Evolutionary conservation across 441 rosid genomes (phyloP).

Genomic region (Brassica balearica): DNA sequence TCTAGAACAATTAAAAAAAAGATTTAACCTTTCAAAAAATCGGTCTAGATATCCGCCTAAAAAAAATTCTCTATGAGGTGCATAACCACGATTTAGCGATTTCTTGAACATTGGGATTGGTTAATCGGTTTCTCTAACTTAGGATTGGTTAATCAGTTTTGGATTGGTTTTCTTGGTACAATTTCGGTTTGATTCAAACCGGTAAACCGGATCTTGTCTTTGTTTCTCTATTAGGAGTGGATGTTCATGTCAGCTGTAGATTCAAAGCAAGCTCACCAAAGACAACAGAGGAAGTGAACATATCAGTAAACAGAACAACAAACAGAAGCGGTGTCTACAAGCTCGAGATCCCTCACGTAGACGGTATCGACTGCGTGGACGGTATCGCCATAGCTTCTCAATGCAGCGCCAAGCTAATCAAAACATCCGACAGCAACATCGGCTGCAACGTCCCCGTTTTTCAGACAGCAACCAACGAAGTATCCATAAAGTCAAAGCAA

Average conservation of each 20-base stretch:
- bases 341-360: slow-evolving; percentile 66
- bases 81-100: no score
- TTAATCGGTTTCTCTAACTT: background rate
- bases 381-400: slow-evolving; percentile 58
- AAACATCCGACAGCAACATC: slow-evolving; percentile 38
- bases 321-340: slow-evolving; percentile 60
- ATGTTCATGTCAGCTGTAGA: slow-evolving; percentile 64
- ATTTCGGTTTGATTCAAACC: slow-evolving; percentile 16
- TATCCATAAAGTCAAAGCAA: slow-evolving; percentile 66
- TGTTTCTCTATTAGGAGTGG: slow-evolving; percentile 49
- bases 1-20: no score
- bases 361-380: slow-evolving; percentile 70
- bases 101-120: background rate
- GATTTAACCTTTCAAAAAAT: background rate
- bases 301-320: slow-evolving; percentile 70
- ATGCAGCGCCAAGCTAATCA: slow-evolving; percentile 61
- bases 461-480: slow-evolving; percentile 54
- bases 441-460: slow-evolving; percentile 57
- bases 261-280: slow-evolving; percentile 61
- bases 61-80: no score
- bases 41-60: background rate
- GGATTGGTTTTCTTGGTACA: slow-evolving; percentile 4
- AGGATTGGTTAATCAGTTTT: background rate
- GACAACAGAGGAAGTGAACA: slow-evolving; percentile 63
- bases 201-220: background rate